Evolutionary conservation across 176 grass and related monocot species (phyloP).

Genomic region (bread wheat (Triticum aestivum)): DNA sequence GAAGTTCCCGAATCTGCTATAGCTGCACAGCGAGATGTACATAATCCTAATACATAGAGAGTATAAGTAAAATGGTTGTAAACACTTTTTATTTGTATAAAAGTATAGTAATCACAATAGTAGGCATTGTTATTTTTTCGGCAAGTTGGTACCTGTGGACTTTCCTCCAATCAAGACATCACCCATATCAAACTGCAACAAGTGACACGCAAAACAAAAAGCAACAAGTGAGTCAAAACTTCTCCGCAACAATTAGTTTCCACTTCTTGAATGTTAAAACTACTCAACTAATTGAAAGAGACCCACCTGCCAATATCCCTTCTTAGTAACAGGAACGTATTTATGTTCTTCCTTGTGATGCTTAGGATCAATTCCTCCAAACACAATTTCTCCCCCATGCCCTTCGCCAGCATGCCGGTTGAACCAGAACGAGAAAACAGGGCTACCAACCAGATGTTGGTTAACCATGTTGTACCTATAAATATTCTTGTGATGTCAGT

Average conservation of each 20-base stretch:
- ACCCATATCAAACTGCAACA: slow-evolving; percentile 73
- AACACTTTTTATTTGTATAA: slow-evolving; percentile 7
- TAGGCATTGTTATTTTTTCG: not conserved
- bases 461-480: slow-evolving; percentile 64
- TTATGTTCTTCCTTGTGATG: slow-evolving; percentile 51
- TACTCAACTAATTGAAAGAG: slow-evolving; percentile 4
- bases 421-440: slow-evolving; percentile 93
- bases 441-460: slow-evolving; percentile 58
- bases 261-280: not conserved
- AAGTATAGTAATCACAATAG: not conserved
- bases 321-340: slow-evolving; percentile 44
- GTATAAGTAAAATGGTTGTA: slow-evolving; percentile 17
- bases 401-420: slow-evolving; percentile 59
- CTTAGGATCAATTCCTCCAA: slow-evolving; percentile 76
- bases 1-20: slow-evolving; percentile 95
- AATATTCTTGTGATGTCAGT: not conserved
- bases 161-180: slow-evolving; percentile 64
- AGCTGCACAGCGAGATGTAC: slow-evolving; percentile 61
- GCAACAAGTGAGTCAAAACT: slow-evolving; percentile 26
- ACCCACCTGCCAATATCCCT: slow-evolving; percentile 81
- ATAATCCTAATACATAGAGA: slow-evolving; percentile 55
- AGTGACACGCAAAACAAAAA: not conserved
- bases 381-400: slow-evolving; percentile 87
- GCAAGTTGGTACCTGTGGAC: slow-evolving; percentile 47
- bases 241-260: not conserved